Percentiles rank a stretch among this genome's conserved stretches.
These are phyloP conservation scores for Phaffia australis DNA, from an alignment of 768 basidiomycete species.

Conservation along the genomic window DNA sequence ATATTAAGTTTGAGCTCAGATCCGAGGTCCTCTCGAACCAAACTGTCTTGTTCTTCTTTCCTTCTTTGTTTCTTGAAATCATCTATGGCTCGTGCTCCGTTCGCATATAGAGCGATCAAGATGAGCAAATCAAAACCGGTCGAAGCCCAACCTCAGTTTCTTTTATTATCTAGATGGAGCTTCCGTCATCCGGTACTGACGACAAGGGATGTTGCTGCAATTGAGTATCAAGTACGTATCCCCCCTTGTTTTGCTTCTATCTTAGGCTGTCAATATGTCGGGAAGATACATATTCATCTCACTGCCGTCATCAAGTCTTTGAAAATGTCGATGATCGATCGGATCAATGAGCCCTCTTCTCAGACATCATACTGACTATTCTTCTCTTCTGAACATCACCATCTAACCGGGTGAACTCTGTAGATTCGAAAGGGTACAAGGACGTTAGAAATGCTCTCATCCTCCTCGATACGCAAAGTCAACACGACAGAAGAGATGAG, in stretches of 20 bases:
- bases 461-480: constrained; percentile 17
- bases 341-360: not conserved
- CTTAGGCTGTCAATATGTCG: not conserved
- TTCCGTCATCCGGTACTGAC: constrained; percentile 3
- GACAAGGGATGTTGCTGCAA: not conserved
- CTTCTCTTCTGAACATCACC: not conserved
- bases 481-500: constrained; percentile 15
- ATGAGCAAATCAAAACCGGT: constrained; percentile 4
- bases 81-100: no score
- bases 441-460: constrained; percentile 1
- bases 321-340: no score
- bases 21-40: no score
- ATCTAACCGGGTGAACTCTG: not conserved
- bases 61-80: no score
- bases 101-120: not conserved
- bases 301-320: no score
- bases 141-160: not conserved
- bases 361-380: not conserved
- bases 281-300: no score
- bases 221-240: not conserved
- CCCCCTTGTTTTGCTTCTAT: not conserved
- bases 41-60: no score
- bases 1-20: not conserved
- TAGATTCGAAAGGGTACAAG: constrained; percentile 15
- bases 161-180: not conserved